A percentile compares a stretch with the other conserved stretches of the same genome.
phyloP scores from a whole-genome alignment of 192 early-diverging fungal genomes.

The Thamnidium elegans region DNA sequence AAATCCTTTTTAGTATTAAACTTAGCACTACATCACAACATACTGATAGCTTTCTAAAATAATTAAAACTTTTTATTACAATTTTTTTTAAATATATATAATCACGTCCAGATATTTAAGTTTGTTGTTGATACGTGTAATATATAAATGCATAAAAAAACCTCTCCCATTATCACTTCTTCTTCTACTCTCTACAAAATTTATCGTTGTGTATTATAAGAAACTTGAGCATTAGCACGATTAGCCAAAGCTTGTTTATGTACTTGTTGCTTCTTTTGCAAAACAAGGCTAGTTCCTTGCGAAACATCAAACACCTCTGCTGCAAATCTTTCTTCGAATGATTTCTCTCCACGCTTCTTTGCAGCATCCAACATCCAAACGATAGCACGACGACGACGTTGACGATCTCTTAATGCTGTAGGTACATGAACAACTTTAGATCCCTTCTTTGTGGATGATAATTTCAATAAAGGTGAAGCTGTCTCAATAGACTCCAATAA shows the following conservation, averaged over 20 bases:
- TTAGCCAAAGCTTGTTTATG: slow-evolving; percentile 84
- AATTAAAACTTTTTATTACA: slow-evolving; percentile 7
- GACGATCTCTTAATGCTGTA: slow-evolving; percentile 70
- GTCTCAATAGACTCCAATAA: slow-evolving; percentile 71
- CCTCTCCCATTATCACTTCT: too few relatives aligned
- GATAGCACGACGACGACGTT: slow-evolving; percentile 73
- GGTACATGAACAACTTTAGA: slow-evolving; percentile 82
- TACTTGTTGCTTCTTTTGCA: slow-evolving; percentile 71
- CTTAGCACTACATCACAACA: too few relatives aligned
- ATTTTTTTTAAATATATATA: slow-evolving; percentile 8
- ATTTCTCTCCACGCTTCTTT: slow-evolving; percentile 57
- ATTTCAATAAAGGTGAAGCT: slow-evolving; percentile 72
- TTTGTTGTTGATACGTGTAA: background rate
- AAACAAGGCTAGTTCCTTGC: slow-evolving; percentile 62
- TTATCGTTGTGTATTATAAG: slow-evolving; percentile 29
- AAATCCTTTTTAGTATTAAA: too few relatives aligned
- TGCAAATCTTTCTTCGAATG: slow-evolving; percentile 69
- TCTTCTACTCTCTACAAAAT: background rate
- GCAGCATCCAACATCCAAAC: slow-evolving; percentile 85
- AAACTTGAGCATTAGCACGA: slow-evolving; percentile 60
- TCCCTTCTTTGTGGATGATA: slow-evolving; percentile 70
- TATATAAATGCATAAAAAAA: background rate
- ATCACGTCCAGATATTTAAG: background rate
- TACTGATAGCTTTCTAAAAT: background rate
- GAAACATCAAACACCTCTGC: slow-evolving; percentile 80